Base-by-base conservation (phyloP, 2,329 filamentous ascomycete species). In the Ambrosiella cleistominuta region DNA sequence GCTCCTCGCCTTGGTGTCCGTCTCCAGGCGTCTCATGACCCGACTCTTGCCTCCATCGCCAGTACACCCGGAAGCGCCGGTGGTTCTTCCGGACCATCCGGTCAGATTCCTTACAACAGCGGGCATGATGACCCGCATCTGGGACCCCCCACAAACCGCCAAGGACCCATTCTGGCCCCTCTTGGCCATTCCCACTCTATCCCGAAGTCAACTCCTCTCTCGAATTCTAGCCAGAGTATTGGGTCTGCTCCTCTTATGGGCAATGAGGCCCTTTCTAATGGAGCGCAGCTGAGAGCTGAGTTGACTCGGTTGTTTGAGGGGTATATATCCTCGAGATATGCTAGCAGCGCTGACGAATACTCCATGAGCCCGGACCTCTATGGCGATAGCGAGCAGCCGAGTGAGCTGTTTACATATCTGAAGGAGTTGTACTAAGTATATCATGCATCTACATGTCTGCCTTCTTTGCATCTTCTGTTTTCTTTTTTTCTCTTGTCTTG, bases 1-100 rank as follows among this genome's bases (percentile, higher is more conserved):
- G 85, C 82, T 0, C 83, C 83, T 0, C 78, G 81, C 17, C 76
- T 89, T 0, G 85, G 85, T 0, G 73, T 85, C 17, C 68, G 70
- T 15, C 36, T 58, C 13, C 54, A 47, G 2, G 40, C 58, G 37
- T 35, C 44, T 19, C 63, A 65, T 9, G 64, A 67, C 27, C 56
- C 58, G 11, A 19, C 57, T 8, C 54, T 57, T 2, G 60, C 44
- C 2, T 52, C 54, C 3, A 53, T 59, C 36, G 52, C 51, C 36
- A 37, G 51, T 15, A 37, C 50, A 3, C 37, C 54, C 12, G 54
- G 15, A 11, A 36, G 17, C 12, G 37, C 27, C 13, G 36, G 37
- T 13, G 35, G 27, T n/a, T 7, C 59, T 35, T 52, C 19, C 1
- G 36, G 49, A 9, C 36, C 42, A 13, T 37, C 57, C 42, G 12